A percentile compares a stretch with the other conserved stretches of the same genome.
phyloP scores from a whole-genome alignment of 2,329 filamentous ascomycete species.

The Xylariaceae sp. region DNA sequence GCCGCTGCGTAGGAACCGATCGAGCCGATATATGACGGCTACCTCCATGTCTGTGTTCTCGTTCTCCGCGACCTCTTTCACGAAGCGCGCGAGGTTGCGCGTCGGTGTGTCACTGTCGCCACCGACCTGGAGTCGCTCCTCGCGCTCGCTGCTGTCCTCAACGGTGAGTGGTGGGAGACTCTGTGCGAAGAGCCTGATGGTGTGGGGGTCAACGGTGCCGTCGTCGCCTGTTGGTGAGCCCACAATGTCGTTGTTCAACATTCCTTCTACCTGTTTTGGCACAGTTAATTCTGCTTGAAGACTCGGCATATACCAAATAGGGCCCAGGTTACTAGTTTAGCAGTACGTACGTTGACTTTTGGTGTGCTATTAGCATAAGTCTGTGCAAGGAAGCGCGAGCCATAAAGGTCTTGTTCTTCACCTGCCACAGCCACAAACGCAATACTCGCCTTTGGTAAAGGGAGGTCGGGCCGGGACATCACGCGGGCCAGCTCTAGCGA shows the following conservation, averaged over 20 bases:
- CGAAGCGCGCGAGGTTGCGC: constrained; percentile 51
- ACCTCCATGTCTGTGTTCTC: constrained; percentile 51
- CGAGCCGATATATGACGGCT: constrained; percentile 52
- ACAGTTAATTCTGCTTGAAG: neutral
- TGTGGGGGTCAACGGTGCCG: constrained; percentile 44
- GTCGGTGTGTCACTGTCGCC: constrained; percentile 54
- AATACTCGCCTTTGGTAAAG: constrained; percentile 46
- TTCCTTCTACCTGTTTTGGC: constrained; percentile 46
- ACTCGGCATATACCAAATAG: neutral
- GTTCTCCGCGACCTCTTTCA: constrained; percentile 51
- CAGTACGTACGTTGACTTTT: constrained; percentile 32
- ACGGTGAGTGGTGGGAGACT: constrained; percentile 39
- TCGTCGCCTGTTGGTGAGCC: constrained; percentile 46
- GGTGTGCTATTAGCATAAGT: constrained; percentile 46
- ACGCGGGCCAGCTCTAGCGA: constrained; percentile 53
- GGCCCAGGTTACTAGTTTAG: neutral
- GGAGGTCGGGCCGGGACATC: constrained; percentile 40
- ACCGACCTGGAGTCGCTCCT: constrained; percentile 42
- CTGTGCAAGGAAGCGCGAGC: constrained; percentile 48
- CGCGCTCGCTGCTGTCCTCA: constrained; percentile 38
- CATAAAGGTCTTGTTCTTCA: constrained; percentile 54
- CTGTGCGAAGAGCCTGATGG: constrained; percentile 53
- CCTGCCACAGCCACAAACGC: constrained; percentile 54
- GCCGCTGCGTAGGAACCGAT: constrained; percentile 53
- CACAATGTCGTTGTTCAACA: constrained; percentile 56